These are phyloP conservation scores for Epichloe sibirici DNA, from an alignment of 2,329 filamentous ascomycete species.

Conservation along the genomic window DNA sequence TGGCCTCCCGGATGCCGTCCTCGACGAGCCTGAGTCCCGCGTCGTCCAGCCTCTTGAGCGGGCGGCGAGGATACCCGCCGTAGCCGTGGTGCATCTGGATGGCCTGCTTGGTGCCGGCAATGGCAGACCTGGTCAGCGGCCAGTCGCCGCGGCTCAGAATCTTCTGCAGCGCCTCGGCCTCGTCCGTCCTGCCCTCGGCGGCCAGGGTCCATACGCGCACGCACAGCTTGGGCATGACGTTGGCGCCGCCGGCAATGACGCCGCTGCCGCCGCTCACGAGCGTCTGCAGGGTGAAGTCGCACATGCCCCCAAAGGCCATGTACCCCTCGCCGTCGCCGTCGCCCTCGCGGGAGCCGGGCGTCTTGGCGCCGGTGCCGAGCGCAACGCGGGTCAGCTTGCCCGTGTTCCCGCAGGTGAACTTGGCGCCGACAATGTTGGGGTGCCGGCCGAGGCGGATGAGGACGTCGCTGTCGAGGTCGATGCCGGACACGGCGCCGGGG, in stretches of 20 bases:
- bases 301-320: slow-evolving; percentile 80
- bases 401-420: slow-evolving; percentile 86
- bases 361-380: slow-evolving; percentile 57
- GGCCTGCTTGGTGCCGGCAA: slow-evolving; percentile 76
- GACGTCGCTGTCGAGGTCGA: slow-evolving; percentile 83
- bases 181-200: slow-evolving; percentile 57
- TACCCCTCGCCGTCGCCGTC: slow-evolving; percentile 39
- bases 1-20: slow-evolving; percentile 48
- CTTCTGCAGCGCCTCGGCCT: slow-evolving; percentile 65
- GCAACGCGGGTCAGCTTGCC: slow-evolving; percentile 81
- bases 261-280: slow-evolving; percentile 67
- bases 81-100: slow-evolving; percentile 75
- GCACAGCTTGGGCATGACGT: slow-evolving; percentile 74
- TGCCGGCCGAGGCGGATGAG: slow-evolving; percentile 69
- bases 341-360: slow-evolving; percentile 39
- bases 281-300: slow-evolving; percentile 77
- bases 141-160: slow-evolving; percentile 70
- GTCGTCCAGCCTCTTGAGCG: slow-evolving; percentile 53
- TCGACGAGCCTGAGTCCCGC: slow-evolving; percentile 40
- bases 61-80: slow-evolving; percentile 62
- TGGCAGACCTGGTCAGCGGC: slow-evolving; percentile 70
- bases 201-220: slow-evolving; percentile 70
- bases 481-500: slow-evolving; percentile 72
- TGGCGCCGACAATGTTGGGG: slow-evolving; percentile 76
- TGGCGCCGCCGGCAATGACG: slow-evolving; percentile 77